These are phyloP conservation scores for Geosmithia morbida DNA, from an alignment of 2,329 filamentous ascomycete species.

Conservation along the genomic window DNA sequence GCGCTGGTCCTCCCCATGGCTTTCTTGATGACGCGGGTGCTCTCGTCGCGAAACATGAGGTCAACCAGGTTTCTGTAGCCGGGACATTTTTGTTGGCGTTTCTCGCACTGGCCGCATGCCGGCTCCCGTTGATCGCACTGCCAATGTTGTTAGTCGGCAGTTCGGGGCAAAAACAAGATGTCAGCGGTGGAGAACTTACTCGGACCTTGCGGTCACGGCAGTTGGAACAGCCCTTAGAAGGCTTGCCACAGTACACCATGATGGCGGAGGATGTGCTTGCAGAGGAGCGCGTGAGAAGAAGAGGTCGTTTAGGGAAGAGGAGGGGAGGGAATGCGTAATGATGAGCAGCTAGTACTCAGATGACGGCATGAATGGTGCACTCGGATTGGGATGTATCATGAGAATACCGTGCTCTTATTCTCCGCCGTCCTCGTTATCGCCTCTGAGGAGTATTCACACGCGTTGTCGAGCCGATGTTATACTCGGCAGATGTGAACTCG, in stretches of 20 bases:
- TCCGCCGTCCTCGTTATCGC: too few species aligned
- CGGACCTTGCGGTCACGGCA: constrained; percentile 42
- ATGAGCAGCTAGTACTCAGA: too few species aligned
- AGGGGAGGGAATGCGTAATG: too few species aligned
- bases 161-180: background rate
- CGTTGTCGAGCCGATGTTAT: too few species aligned
- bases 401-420: too few species aligned
- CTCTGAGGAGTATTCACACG: too few species aligned
- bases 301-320: too few species aligned
- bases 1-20: constrained; percentile 17
- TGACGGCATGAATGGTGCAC: too few species aligned
- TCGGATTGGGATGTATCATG: too few species aligned
- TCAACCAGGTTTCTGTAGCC: constrained; percentile 41
- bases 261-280: background rate
- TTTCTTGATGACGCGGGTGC: constrained; percentile 38
- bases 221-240: constrained; percentile 39
- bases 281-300: background rate
- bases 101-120: constrained; percentile 39
- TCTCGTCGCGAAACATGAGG: constrained; percentile 44
- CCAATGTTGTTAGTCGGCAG: background rate
- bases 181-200: constrained; percentile 20
- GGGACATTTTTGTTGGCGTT: constrained; percentile 34
- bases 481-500: too few species aligned
- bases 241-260: constrained; percentile 45
- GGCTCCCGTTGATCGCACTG: constrained; percentile 39